These are phyloP conservation scores for Fusarium acutatum DNA, from an alignment of 2,329 filamentous ascomycete genomes.

Conservation along the genomic window DNA sequence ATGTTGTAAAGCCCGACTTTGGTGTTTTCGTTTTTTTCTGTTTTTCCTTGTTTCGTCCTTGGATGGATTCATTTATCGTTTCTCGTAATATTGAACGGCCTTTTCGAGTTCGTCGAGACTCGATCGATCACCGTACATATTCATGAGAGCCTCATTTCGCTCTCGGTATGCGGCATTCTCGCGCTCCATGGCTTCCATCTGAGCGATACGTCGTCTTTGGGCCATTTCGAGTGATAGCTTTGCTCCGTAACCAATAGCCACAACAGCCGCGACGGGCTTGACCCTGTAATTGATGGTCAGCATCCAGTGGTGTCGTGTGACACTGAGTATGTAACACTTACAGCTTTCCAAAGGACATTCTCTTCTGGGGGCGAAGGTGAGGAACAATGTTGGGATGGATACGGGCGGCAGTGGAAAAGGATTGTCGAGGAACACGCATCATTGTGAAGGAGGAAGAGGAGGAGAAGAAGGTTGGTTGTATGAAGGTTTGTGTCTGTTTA, in stretches of 20 bases:
- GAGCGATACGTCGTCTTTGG: slow-evolving; percentile 41
- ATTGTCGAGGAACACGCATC: slow-evolving; percentile 38
- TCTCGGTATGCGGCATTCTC: slow-evolving; percentile 48
- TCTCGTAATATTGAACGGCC: slow-evolving; percentile 58
- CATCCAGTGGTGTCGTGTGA: neutral
- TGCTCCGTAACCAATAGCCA: slow-evolving; percentile 47
- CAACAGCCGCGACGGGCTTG: slow-evolving; percentile 44
- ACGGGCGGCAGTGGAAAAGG: slow-evolving; percentile 42
- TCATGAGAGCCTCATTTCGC: slow-evolving; percentile 54
- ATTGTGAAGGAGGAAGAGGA: slow-evolving; percentile 31
- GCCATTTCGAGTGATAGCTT: slow-evolving; percentile 46
- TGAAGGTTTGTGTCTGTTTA: slow-evolving; percentile 9
- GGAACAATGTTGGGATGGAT: slow-evolving; percentile 43
- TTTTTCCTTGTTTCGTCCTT: neutral
- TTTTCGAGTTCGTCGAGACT: slow-evolving; percentile 59
- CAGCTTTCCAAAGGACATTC: slow-evolving; percentile 37
- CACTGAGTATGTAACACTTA: slow-evolving; percentile 14
- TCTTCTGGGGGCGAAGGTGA: slow-evolving; percentile 38
- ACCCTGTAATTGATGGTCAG: slow-evolving; percentile 39
- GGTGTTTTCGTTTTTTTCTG: neutral
- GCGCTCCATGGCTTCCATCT: slow-evolving; percentile 45
- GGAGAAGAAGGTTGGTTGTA: neutral
- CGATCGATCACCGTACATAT: slow-evolving; percentile 60
- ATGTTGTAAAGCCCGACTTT: neutral
- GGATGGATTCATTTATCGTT: slow-evolving; percentile 37